Conservation (phyloP, 2,329 filamentous ascomycete genomes). For the Macrophomina tecta region DNA sequence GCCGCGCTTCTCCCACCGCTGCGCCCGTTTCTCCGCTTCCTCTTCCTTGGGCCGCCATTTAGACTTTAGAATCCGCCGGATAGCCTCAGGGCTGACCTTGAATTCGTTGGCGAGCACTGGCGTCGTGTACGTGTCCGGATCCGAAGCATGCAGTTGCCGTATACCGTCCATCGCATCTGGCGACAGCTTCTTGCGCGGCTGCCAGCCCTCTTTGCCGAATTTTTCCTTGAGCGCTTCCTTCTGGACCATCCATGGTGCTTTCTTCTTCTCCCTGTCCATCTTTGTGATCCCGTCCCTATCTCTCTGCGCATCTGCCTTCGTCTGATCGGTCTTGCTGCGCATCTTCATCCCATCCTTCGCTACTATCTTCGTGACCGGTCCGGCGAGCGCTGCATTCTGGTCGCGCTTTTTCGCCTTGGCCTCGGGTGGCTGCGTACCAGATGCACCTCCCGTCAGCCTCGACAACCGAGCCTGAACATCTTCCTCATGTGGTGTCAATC, state of each 20-base stretch:
- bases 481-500: background rate
- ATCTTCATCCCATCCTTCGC: background rate
- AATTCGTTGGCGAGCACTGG: slow-evolving; percentile 77
- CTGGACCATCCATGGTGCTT: slow-evolving; percentile 73
- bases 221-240: slow-evolving; percentile 78
- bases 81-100: slow-evolving; percentile 83
- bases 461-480: background rate
- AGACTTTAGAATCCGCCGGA: slow-evolving; percentile 82
- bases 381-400: background rate
- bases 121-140: slow-evolving; percentile 79
- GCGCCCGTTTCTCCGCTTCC: slow-evolving; percentile 50
- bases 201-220: slow-evolving; percentile 78
- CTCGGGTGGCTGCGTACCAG: background rate
- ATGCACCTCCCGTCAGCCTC: slow-evolving; percentile 1
- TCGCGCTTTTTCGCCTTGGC: background rate
- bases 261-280: slow-evolving; percentile 25
- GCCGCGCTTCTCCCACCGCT: slow-evolving; percentile 56
- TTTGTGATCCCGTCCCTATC: too few species aligned
- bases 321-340: background rate
- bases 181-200: slow-evolving; percentile 82
- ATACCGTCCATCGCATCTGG: slow-evolving; percentile 93
- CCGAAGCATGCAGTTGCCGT: slow-evolving; percentile 76
- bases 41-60: slow-evolving; percentile 70
- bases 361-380: background rate
- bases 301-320: too few species aligned